phyloP scores from a whole-genome alignment of 805 yeast genomes.

The Candida boleticola region DNA sequence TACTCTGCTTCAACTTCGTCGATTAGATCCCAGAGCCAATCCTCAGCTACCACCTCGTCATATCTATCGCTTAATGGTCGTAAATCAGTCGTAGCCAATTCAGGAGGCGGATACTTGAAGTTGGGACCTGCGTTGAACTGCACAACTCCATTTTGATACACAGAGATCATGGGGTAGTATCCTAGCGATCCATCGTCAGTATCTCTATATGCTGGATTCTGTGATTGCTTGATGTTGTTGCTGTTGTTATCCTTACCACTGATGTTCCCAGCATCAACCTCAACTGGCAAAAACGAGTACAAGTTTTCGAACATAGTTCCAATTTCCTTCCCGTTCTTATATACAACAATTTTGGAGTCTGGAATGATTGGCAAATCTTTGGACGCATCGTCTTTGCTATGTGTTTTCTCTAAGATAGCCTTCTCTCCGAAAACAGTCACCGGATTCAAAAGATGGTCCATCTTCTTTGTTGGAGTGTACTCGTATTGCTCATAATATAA shows the following conservation, averaged over 20 bases:
- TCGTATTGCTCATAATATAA: conserved; percentile 85
- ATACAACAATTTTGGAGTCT: conserved; percentile 64
- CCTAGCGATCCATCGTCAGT: conserved; percentile 85
- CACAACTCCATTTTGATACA: conserved; percentile 76
- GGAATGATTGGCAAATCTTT: conserved; percentile 48
- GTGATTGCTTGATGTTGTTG: conserved; percentile 30
- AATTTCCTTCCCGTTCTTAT: conserved; percentile 68
- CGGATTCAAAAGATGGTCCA: conserved; percentile 74
- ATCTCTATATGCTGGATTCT: conserved; percentile 35
- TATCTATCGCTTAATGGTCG: conserved; percentile 60
- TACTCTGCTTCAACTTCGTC: conserved; percentile 76
- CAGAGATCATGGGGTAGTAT: conserved; percentile 87
- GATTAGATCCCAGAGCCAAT: conserved; percentile 74
- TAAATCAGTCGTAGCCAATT: conserved; percentile 30
- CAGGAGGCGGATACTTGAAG: conserved; percentile 46
- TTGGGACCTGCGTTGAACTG: conserved; percentile 67
- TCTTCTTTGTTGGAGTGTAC: conserved; percentile 62
- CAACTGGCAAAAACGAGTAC: conserved; percentile 77
- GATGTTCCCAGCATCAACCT: conserved; percentile 31
- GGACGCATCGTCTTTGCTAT: conserved; percentile 18
- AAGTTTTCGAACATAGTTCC: conserved; percentile 69
- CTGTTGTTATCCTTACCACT: conserved; percentile 19
- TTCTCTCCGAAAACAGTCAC: conserved; percentile 68
- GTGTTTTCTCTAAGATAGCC: conserved; percentile 52
- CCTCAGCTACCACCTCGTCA: conserved; percentile 72